phyloP scores from a whole-genome alignment of 768 basidiomycete genomes.

The Lactarius hengduanensis region DNA sequence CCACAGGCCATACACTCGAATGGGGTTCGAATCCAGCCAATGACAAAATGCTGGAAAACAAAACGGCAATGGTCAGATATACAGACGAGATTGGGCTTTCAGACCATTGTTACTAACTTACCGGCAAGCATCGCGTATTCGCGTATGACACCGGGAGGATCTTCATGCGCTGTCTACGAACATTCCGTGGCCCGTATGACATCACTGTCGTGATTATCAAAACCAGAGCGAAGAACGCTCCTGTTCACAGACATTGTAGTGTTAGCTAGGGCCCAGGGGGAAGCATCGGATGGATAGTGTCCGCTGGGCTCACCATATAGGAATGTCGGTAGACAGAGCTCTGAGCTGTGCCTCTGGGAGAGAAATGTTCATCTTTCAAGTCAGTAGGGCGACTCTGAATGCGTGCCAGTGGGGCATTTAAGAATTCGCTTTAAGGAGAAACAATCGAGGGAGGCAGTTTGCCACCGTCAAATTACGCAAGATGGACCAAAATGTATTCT shows the following conservation, averaged over 20 bases:
- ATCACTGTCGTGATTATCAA: slow-evolving; percentile 1
- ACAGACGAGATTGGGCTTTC: no score
- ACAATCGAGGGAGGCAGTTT: neutral
- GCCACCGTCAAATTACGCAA: neutral
- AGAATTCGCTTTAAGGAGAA: neutral
- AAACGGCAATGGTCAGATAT: no score
- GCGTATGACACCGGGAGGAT: slow-evolving; percentile 4
- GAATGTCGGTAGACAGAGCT: slow-evolving; percentile 9
- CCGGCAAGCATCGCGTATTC: no score
- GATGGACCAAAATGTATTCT: no score
- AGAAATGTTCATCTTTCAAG: neutral
- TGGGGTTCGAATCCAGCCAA: slow-evolving; percentile 9
- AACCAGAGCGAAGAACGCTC: slow-evolving; percentile 9
- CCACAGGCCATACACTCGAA: neutral
- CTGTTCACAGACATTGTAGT: neutral
- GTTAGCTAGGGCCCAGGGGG: neutral
- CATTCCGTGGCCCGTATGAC: neutral
- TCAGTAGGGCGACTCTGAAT: neutral
- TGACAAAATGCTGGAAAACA: no score
- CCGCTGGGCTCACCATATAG: slow-evolving; percentile 12
- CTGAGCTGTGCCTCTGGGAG: neutral
- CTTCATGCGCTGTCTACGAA: slow-evolving; percentile 12
- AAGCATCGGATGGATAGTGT: neutral
- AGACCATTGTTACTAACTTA: no score
- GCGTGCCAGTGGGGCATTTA: neutral